Evolutionary conservation across 768 basidiomycete species (phyloP), one percentile per base, ranked within the genome.

Genomic region (Leccinum disarticulatum): DNA sequence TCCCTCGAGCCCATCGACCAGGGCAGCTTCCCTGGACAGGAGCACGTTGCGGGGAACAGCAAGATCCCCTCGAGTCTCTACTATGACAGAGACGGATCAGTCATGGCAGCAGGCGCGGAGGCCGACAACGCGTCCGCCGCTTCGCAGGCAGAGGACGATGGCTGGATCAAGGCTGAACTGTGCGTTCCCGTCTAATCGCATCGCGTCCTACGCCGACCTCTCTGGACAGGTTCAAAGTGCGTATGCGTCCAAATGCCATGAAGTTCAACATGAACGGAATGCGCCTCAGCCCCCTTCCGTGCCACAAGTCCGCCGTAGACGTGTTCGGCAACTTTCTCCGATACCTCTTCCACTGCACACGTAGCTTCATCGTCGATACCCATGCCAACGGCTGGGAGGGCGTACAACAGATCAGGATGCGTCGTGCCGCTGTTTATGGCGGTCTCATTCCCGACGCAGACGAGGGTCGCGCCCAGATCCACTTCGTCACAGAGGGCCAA

Each of bases 251-350:
- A 15, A 84, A 85, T 55, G 79, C 87, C 9, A 92, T 92, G 90
- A 83, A 86, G 64, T 80, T 91, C 57, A 81, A 86, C 70, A 91
- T 91, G 89, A 91, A 91, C 71, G 90, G 90, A 47, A 90, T 91
- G 86, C 84, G 86, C 7, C 80, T 92, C 56, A 83, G 85, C 14
- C 77, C 81, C 6, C 80, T 92, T 27, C 90, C 90, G 0, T 79
- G 77, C n/a, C 75, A 80, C 31, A 90, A 89, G 67, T 80, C 83
- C 0, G 81, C 90, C 36, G 84, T 90, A 3, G 81, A 90, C 65
- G 87, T 90, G 48, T 91, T 91, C 64, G 89, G 87, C 66, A 89
- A 92, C 76, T 92, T 87, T 70, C 81, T 91, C 9, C 79, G 81
- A 11, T 91, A 91, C 73, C 79, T 91, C 54, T 90, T 85, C 72